A percentile compares a stretch with the other conserved stretches of the same genome.
These are phyloP conservation scores for Schizosaccharomyces pombe DNA, from an alignment of 805 yeast genomes.

Conservation along the genomic window DNA sequence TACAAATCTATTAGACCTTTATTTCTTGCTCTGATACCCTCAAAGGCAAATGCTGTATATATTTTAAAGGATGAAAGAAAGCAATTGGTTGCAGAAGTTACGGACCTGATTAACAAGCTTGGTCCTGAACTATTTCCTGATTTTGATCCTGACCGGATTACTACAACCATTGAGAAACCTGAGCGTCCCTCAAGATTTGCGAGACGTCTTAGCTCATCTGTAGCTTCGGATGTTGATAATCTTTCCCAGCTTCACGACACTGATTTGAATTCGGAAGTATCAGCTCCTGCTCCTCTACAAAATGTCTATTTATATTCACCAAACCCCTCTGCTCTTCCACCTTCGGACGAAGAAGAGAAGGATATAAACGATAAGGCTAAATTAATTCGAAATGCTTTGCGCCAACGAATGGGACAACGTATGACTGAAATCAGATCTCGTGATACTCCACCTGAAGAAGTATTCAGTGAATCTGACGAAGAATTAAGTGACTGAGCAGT, in stretches of 20 bases:
- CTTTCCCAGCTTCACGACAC: not conserved
- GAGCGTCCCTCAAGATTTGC: not conserved
- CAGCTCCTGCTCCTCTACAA: not conserved
- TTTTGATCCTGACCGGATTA: slow-evolving; percentile 23
- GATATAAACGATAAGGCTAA: not conserved
- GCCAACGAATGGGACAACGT: not conserved
- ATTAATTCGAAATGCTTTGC: not conserved
- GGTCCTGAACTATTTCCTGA: slow-evolving; percentile 80
- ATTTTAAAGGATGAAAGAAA: slow-evolving; percentile 38
- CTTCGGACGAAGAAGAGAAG: not conserved
- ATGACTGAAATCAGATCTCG: not conserved
- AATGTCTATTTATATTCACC: not conserved
- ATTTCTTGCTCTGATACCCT: slow-evolving; percentile 24
- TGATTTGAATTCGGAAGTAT: not conserved
- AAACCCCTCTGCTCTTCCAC: not conserved
- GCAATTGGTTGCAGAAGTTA: slow-evolving; percentile 45
- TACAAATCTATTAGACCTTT: slow-evolving; percentile 66
- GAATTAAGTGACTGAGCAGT: not conserved
- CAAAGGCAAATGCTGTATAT: slow-evolving; percentile 19
- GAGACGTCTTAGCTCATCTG: not conserved
- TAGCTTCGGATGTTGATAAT: not conserved
- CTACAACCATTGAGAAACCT: not conserved
- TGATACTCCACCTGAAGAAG: not conserved
- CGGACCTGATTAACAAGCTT: slow-evolving; percentile 50
- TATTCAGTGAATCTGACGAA: slow-evolving; percentile 1